Evolutionary conservation across 257 asterid genomes (phyloP).

Genomic region (Gentiana straminea): DNA sequence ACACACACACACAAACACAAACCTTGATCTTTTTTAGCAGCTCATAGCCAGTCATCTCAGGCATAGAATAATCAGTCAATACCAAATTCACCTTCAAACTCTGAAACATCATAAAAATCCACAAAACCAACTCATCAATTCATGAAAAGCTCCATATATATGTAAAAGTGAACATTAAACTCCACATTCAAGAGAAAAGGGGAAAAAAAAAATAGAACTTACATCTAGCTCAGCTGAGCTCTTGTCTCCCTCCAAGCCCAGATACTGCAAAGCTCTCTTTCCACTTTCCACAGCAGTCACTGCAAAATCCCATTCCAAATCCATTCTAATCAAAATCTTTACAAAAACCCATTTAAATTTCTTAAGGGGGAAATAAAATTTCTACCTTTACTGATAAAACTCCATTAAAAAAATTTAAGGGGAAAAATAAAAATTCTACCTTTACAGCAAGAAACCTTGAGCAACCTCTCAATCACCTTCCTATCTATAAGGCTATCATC

Average conservation of each 20-base stretch:
- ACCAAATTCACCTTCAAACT: slow-evolving; percentile 76
- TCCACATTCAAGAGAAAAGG: neutral
- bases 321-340: too few species aligned
- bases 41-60: slow-evolving; percentile 96
- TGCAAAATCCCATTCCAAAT: slow-evolving; percentile 17
- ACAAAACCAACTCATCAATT: neutral
- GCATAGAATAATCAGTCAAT: slow-evolving; percentile 93
- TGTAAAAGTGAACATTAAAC: neutral
- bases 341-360: too few species aligned
- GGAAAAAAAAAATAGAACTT: slow-evolving; percentile 10
- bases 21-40: slow-evolving; percentile 89
- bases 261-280: slow-evolving; percentile 68
- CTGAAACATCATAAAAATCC: slow-evolving; percentile 19
- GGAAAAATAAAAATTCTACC: slow-evolving; percentile 20
- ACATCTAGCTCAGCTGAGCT: slow-evolving; percentile 55
- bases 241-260: slow-evolving; percentile 78
- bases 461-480: slow-evolving; percentile 58
- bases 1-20: slow-evolving; percentile 5
- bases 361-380: neutral
- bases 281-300: slow-evolving; percentile 95
- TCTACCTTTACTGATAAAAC: slow-evolving; percentile 39
- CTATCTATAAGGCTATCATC: slow-evolving; percentile 72
- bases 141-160: neutral
- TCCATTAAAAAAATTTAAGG: neutral
- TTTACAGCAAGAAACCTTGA: slow-evolving; percentile 67